These are phyloP conservation scores for Sarocladium kiliense DNA, from an alignment of 2,329 filamentous ascomycete genomes.

Conservation along the genomic window DNA sequence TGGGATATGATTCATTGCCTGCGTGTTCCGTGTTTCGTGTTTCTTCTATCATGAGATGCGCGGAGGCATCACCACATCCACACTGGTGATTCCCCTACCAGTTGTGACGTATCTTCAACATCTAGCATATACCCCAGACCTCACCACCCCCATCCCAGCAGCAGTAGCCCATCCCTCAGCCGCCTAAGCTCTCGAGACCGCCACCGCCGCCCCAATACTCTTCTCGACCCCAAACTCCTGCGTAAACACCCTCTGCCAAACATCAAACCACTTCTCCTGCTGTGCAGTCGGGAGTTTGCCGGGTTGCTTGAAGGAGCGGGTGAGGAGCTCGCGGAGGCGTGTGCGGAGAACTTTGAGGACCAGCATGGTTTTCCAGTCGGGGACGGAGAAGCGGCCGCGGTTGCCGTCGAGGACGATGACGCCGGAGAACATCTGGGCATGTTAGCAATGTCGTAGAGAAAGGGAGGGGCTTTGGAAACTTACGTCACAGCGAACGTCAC, in stretches of 20 bases:
- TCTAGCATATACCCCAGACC: too few relatives aligned
- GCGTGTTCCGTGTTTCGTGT: too few relatives aligned
- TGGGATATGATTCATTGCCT: too few relatives aligned
- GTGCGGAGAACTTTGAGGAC: constrained; percentile 77
- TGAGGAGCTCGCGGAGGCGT: constrained; percentile 70
- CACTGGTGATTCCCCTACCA: too few relatives aligned
- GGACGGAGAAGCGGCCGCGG: constrained; percentile 73
- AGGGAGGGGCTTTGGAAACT: constrained; percentile 20
- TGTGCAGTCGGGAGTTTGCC: constrained; percentile 58
- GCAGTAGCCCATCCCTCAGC: too few relatives aligned
- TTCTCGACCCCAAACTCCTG: constrained; percentile 39
- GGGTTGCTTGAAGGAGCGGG: constrained; percentile 62
- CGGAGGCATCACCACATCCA: too few relatives aligned
- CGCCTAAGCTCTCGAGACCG: not conserved
- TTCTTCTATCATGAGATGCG: too few relatives aligned
- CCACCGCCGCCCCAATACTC: constrained; percentile 14
- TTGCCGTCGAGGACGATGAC: constrained; percentile 85
- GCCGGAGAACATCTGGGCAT: constrained; percentile 71
- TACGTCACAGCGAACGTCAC: constrained; percentile 82
- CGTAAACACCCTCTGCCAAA: constrained; percentile 67
- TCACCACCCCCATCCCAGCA: too few relatives aligned
- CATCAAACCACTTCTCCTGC: constrained; percentile 68
- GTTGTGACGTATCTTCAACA: too few relatives aligned
- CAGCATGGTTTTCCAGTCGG: constrained; percentile 86
- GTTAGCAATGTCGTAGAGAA: constrained; percentile 9